Evolutionary conservation across 2,329 filamentous ascomycete species (phyloP).

Genomic region (Aspergillus unguis): DNA sequence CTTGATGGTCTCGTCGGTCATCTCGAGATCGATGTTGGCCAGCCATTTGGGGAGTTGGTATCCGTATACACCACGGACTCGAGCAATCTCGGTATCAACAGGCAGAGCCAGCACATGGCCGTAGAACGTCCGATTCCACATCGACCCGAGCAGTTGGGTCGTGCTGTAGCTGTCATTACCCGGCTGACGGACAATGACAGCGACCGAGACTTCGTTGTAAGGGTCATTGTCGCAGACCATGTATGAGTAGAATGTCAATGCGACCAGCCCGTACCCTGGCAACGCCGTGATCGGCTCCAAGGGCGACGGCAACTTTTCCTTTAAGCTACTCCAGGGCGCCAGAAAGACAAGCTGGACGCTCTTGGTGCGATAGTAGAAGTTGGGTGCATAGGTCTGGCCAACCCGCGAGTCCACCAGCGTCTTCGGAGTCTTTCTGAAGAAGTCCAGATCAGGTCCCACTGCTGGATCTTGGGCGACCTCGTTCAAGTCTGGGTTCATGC

Average conservation of each 20-base stretch:
- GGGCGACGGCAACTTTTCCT: background rate
- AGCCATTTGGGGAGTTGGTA: background rate
- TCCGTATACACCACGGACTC: background rate
- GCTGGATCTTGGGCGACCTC: background rate
- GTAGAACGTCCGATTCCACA: background rate
- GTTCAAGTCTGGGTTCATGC: background rate
- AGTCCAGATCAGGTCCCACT: background rate
- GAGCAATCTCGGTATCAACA: background rate
- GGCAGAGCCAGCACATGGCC: background rate
- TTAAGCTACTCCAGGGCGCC: background rate
- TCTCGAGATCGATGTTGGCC: background rate
- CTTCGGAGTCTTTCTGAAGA: background rate
- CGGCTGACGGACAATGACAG: background rate
- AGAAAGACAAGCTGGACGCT: background rate
- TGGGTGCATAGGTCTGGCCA: background rate
- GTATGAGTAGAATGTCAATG: background rate
- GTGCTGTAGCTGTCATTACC: background rate
- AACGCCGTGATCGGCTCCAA: background rate
- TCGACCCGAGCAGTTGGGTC: background rate
- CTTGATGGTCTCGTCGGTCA: background rate
- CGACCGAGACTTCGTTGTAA: background rate
- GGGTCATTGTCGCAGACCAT: background rate
- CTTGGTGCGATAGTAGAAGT: background rate
- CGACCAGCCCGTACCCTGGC: background rate
- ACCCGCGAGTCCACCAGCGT: background rate